Percentiles rank a stretch among this genome's conserved stretches.
Conservation (phyloP, 306 rosid species). For the Quercus cerris region DNA sequence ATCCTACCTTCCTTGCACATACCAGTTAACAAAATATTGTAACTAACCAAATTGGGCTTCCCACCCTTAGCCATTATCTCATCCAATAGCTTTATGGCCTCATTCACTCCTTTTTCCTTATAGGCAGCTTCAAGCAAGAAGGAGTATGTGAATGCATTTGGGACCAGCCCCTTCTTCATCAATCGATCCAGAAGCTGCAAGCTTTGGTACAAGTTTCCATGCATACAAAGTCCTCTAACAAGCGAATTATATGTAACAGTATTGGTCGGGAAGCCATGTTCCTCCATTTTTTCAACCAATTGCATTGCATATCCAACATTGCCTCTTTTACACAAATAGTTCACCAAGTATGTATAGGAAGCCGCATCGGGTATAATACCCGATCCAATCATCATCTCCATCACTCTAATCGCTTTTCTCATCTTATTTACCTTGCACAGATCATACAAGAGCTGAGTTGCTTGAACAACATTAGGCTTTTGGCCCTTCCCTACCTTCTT, state of each 20-base stretch:
- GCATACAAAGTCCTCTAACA: constrained; percentile 74
- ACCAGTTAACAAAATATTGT: constrained; percentile 82
- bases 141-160: constrained; percentile 76
- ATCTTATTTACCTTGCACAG: constrained; percentile 67
- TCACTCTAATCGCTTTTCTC: constrained; percentile 60
- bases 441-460: constrained; percentile 83
- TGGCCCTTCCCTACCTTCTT: constrained; percentile 62
- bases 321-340: constrained; percentile 71
- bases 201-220: constrained; percentile 64
- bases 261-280: constrained; percentile 57
- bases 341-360: constrained; percentile 64
- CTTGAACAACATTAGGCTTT: constrained; percentile 69
- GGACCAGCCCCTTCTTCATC: constrained; percentile 68
- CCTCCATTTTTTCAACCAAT: constrained; percentile 82
- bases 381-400: constrained; percentile 76
- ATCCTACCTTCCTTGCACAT: constrained; percentile 88
- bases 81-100: constrained; percentile 68
- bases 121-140: constrained; percentile 80
- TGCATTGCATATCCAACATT: constrained; percentile 91
- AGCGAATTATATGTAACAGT: constrained; percentile 71
- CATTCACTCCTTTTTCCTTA: constrained; percentile 82
- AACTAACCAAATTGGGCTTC: constrained; percentile 72
- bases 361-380: constrained; percentile 76
- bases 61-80: constrained; percentile 84
- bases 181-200: constrained; percentile 71